phyloP scores from a whole-genome alignment of 1,284 basidiomycete genomes.

The Melampsora larici-populina region DNA sequence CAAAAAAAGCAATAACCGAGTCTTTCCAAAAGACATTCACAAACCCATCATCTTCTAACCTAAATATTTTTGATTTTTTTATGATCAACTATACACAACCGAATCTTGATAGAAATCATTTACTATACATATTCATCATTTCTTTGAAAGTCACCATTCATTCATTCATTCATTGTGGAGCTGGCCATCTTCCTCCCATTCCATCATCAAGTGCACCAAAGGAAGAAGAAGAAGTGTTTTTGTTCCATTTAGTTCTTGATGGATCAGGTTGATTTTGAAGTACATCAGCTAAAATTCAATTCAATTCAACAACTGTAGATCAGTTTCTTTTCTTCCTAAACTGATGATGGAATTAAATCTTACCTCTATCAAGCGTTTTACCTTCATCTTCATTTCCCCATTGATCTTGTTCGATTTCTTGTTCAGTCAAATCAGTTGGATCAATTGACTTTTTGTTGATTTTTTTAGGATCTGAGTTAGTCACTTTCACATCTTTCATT shows the following conservation, averaged over 20 bases:
- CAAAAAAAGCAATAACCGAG: too few relatives aligned
- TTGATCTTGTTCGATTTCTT: constrained; percentile 58
- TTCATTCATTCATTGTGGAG: constrained; percentile 5
- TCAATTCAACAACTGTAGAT: too few relatives aligned
- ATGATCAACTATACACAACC: too few relatives aligned
- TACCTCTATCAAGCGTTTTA: constrained; percentile 55
- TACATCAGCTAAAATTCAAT: not conserved
- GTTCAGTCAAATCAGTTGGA: constrained; percentile 2
- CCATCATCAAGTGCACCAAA: constrained; percentile 44
- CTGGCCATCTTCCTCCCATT: constrained; percentile 45
- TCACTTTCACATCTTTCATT: constrained; percentile 77
- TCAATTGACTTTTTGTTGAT: constrained; percentile 60
- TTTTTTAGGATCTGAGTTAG: constrained; percentile 48
- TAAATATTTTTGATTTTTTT: too few relatives aligned
- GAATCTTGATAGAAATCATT: too few relatives aligned
- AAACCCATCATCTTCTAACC: too few relatives aligned
- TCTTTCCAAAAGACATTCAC: too few relatives aligned
- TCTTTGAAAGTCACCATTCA: too few relatives aligned
- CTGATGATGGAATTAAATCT: not conserved
- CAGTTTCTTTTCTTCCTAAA: too few relatives aligned
- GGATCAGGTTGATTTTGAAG: not conserved
- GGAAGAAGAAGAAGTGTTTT: constrained; percentile 45
- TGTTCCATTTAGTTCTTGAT: not conserved
- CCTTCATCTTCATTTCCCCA: constrained; percentile 54
- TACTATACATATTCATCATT: too few relatives aligned